phyloP scores from a whole-genome alignment of 305 asterid species.

The Coffea humblotiana region DNA sequence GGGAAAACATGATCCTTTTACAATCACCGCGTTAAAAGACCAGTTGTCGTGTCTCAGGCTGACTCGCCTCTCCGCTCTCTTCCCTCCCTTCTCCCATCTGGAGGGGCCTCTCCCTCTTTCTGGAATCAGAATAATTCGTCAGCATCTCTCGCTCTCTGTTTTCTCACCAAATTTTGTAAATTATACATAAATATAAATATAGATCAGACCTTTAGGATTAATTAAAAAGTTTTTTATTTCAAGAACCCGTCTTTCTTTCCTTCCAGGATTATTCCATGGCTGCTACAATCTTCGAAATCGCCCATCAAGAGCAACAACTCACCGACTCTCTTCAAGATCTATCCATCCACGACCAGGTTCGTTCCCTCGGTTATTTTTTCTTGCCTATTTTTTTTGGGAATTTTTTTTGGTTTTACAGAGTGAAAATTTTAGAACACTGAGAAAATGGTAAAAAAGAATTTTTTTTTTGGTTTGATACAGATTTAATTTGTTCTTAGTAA shows the following conservation, averaged over 20 bases:
- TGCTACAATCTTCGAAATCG: background rate
- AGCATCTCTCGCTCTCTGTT: background rate
- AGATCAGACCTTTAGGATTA: background rate
- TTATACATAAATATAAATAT: background rate
- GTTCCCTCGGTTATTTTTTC: background rate
- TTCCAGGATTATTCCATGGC: background rate
- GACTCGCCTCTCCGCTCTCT: background rate
- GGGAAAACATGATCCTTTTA: too few species aligned
- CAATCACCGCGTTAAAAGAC: background rate
- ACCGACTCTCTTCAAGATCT: conserved; percentile 8
- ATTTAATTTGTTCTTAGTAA: too few species aligned
- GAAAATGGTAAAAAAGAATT: background rate
- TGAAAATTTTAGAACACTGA: background rate
- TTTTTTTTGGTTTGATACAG: background rate
- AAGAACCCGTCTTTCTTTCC: background rate
- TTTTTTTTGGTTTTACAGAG: background rate
- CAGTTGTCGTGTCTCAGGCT: background rate
- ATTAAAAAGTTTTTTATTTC: background rate
- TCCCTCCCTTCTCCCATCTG: background rate
- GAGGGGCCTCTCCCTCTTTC: background rate
- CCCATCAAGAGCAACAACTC: background rate
- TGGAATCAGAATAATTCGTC: conserved; percentile 16
- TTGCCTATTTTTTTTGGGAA: background rate
- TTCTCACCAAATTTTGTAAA: background rate
- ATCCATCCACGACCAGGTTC: conserved; percentile 1